These are phyloP conservation scores for Copromyces sp. DNA, from an alignment of 495 filamentous ascomycete genomes.

Conservation along the genomic window DNA sequence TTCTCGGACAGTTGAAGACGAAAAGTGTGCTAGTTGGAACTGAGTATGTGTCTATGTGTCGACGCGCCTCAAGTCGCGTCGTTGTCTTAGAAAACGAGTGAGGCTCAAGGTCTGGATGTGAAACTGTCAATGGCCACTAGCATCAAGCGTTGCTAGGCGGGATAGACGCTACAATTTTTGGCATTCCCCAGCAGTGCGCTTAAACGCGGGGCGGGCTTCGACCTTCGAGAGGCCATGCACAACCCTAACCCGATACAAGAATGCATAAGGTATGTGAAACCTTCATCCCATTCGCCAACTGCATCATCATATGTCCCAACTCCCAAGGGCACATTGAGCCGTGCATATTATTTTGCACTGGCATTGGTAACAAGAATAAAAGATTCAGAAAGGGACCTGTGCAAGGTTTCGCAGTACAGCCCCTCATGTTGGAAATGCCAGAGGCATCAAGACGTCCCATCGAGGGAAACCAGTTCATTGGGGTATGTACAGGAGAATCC, in stretches of 20 bases:
- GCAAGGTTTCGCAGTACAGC: background rate
- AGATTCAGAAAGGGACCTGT: background rate
- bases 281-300: background rate
- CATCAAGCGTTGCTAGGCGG: background rate
- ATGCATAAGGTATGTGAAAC: background rate
- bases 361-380: background rate
- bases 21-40: background rate
- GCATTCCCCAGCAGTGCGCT: background rate
- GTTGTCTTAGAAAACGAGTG: background rate
- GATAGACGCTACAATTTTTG: background rate
- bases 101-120: background rate
- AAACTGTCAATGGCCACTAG: background rate
- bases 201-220: background rate
- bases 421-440: background rate
- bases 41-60: background rate
- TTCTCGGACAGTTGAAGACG: constrained; percentile 25
- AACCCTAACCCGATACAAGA: background rate
- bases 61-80: background rate
- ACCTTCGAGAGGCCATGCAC: background rate
- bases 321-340: background rate
- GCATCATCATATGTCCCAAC: background rate
- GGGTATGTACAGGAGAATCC: background rate
- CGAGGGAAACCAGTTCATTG: background rate
- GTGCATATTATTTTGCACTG: background rate
- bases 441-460: background rate